Evolutionary conservation across 345 rosid genomes (phyloP).

Genomic region (Eucalyptus brandiana): DNA sequence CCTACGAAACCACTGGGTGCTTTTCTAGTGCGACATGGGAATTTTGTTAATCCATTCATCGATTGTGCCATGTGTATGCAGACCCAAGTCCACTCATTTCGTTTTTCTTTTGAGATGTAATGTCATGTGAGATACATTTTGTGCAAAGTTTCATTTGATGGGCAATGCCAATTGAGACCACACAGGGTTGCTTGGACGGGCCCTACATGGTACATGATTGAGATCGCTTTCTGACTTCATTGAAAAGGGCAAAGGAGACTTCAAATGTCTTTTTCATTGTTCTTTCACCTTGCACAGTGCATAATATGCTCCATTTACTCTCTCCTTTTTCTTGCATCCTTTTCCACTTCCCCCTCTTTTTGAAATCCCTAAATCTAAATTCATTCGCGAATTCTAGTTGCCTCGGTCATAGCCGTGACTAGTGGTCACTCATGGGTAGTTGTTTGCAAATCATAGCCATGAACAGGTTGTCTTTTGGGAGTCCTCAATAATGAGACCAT

Average conservation of each 20-base stretch:
- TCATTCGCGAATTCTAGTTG: background rate
- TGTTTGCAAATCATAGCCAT: background rate
- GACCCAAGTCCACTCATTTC: accelerated
- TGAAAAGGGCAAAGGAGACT: background rate
- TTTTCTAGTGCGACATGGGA: accelerated
- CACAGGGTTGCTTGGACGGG: background rate
- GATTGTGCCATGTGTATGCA: background rate
- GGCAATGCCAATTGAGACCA: background rate
- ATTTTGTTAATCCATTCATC: background rate
- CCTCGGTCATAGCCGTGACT: background rate
- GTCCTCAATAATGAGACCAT: background rate
- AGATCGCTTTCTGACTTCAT: background rate
- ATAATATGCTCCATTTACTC: background rate
- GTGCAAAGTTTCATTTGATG: background rate
- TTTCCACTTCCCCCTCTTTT: background rate
- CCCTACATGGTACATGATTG: background rate
- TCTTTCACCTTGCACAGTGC: accelerated
- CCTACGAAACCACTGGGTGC: background rate
- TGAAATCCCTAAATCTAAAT: background rate
- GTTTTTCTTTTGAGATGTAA: background rate
- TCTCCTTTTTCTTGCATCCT: background rate
- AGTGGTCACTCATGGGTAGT: background rate
- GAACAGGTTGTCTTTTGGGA: background rate
- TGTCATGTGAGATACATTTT: background rate
- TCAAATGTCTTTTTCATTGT: background rate